Evolutionary conservation across 2,329 filamentous ascomycete genomes (phyloP), one percentile per base, ranked within the genome.

Genomic region (Fusarium sp.): DNA sequence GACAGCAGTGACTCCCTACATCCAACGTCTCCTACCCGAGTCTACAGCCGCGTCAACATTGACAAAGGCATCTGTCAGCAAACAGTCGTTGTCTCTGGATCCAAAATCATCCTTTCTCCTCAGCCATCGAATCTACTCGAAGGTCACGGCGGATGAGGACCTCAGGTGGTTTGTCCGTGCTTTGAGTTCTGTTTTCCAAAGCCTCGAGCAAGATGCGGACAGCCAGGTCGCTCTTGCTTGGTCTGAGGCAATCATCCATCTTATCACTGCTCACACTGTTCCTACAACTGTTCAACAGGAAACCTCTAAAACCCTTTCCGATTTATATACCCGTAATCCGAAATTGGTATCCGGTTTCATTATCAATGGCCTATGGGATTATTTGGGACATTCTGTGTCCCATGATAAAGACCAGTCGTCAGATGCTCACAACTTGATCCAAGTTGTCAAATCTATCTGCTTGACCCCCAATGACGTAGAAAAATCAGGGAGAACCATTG

Each of bases 101-200:
- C 90, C 93, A 1, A 97, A 97, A 77, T 90, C 92, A 15, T 97
- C 95, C 0, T 96, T 97, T 77, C 83, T 98, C 21, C 84, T 98
- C 7, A 97, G 93, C 74, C 87, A 92, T 34, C 91, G 92, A 65
- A 88, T 97, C 7, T 98, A 96, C 80, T 90, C 91, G 38, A 98
- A 97, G 76, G 75, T 97, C 24, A 85, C 86, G 3, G 81, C 84
- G 1, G 89, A 91, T 57, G 92, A 94, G 54, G 96, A 99, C 73
- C 83, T 94, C 21, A 84, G 83, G 55, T 98, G 96, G 93, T 86
- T 93, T 52, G 83, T 90, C 42, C 88, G 89, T 68, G 91, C 94
- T 31, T 82, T 98, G 49, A 82, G 87, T 17, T 87, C 89, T 26
- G 81, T 91, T 17, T 86, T 89, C 17, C 77, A 83, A 17, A 82